Base-by-base conservation (phyloP, 1,284 basidiomycete genomes). In the Ceratobasidium sp. region DNA sequence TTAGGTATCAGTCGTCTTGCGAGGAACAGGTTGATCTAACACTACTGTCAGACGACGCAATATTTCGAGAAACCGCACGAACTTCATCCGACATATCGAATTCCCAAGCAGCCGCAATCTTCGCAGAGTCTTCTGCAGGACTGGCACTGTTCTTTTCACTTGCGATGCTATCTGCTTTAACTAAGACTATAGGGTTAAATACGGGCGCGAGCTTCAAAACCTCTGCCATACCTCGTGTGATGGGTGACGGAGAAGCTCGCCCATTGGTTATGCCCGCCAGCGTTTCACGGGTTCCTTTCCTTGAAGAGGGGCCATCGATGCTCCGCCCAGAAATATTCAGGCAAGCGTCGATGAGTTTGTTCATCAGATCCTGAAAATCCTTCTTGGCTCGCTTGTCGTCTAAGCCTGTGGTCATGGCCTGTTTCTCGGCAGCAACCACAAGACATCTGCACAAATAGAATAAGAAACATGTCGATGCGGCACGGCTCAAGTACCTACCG, bases 321-420 rank as follows among this genome's bases (percentile, higher is more conserved):
- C 90, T 87, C 26, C 90, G 86, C 1, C 91, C 89, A 2, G 93
- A 88, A 72, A 94, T 87, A 1, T 86, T 81, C 5, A 96, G 86
- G 62, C 90, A 92, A 1, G 89, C 84, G 77, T 99, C 97, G 9
- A 96, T 84, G 0, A 98, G 85, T 80, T 93, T 96, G 48, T 88
- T 86, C 77, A 92, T 96, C 0, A 87, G 90, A 73, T 99, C 97
- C 86, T 97, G 95, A 18, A 98, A 82, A 74, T 99, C 97, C 77
- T 94, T 92, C n/a, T 92, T 88, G 70, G 96, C 83, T 23, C 93
- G 86, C 21, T 89, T 87, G 80, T 99, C 97, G 74, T 98, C 97
- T 79, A 97, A 85, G 0, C 94, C 92, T 2, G 91, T 89, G 0
- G 94, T 96, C 77, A 93, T 92, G 1, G 92, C 88, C 16, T 98